A percentile compares a stretch with the other conserved stretches of the same genome.
These are phyloP conservation scores for Platanthera zijinensis DNA, from an alignment of 106 monocot species.

Conservation along the genomic window DNA sequence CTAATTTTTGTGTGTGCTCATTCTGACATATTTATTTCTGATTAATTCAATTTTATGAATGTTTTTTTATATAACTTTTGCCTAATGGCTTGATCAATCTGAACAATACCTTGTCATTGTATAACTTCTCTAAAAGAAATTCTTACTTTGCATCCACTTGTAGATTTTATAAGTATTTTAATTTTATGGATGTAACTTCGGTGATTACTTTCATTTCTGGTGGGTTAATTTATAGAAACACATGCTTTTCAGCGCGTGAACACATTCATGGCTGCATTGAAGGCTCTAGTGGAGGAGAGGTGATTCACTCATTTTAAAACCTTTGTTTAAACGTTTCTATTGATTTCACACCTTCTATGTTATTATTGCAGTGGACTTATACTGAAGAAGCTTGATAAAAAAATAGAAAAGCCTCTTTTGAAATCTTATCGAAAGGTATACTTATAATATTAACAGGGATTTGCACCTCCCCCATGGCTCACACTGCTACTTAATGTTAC, in stretches of 20 bases:
- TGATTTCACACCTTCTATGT: background rate
- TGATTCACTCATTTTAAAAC: conserved; percentile 15
- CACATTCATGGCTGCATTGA: conserved; percentile 48
- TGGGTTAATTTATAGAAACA: background rate
- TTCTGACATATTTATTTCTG: background rate
- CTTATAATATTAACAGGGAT: background rate
- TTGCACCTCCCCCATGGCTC: background rate
- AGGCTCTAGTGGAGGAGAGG: conserved; percentile 68
- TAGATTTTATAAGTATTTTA: background rate
- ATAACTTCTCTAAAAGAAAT: background rate
- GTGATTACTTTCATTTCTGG: background rate
- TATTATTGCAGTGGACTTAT: conserved; percentile 51
- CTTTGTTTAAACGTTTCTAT: background rate
- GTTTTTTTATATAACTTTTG: background rate
- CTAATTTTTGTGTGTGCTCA: background rate
- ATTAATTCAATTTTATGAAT: background rate
- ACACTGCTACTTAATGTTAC: background rate
- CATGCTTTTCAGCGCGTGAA: conserved; percentile 53
- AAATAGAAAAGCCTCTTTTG: conserved; percentile 72
- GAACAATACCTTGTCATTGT: background rate
- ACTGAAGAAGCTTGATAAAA: conserved; percentile 90
- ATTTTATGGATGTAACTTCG: conserved; percentile 1
- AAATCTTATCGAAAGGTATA: conserved; percentile 85
- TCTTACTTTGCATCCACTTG: background rate
- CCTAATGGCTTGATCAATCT: background rate